Evolutionary conservation across 129 eudicot species (phyloP), one percentile per base, ranked within the genome.

Genomic region (Tagetes erecta): DNA sequence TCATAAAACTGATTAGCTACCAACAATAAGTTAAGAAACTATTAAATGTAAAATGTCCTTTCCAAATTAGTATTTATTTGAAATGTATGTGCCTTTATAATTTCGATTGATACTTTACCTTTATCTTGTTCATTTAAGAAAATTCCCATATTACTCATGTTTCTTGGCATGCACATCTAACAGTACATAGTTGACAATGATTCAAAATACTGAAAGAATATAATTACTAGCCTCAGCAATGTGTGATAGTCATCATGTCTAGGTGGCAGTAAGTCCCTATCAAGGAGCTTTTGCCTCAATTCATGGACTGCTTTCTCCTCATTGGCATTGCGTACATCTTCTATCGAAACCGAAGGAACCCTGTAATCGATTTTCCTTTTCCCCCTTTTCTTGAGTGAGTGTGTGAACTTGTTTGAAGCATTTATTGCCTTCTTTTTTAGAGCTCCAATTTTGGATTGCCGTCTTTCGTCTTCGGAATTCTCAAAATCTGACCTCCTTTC

Each of bases 211-310:
- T 59, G 38, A 56, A 68, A 37, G 35, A 76, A 12, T 34, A 38
- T 40, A 64, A 64, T 14, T 44, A 72, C 78, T 76, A 58, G 83
- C 97, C 97, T 86, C 78, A 91, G 70, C 83, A 91, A 75, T 7
- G 96, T 88, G 83, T 91, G 92, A 81, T 91, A 91, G 44, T 91
- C 97, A 41, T 88, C 97, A 75, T 88, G 92, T 81, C 87, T 84
- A 40, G 83, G 72, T 70, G 92, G 92, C 80, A 91, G 62, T 65
- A 88, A 81, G 56, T 84, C 80, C 80, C 78, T 86, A 10, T 84
- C 86, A 3, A 86, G 73, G 40, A 88, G 96, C 66, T 83, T 86
- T 64, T 88, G 88, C 63, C 90, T 89, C 60, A 91, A 82, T 56
- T 91, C 92, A 68, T 75, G 78, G 50, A 91, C 97, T n/a, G 84